Conservation (phyloP, 495 filamentous ascomycete species). For the Trichoderma orchidacearum region DNA sequence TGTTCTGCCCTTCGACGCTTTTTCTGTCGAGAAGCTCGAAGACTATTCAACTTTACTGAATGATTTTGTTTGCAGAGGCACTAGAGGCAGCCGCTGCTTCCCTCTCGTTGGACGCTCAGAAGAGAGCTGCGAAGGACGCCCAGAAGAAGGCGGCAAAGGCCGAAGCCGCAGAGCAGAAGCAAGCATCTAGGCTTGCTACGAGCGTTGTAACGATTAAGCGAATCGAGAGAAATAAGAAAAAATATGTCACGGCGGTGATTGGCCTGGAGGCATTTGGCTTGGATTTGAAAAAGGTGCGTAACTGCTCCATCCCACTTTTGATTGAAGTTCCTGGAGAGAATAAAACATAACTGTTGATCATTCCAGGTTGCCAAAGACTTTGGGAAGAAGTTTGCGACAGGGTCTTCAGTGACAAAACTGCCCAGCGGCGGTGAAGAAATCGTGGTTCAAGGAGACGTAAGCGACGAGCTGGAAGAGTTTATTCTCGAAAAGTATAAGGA, state of each 20-base stretch:
- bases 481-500: conserved; percentile 70
- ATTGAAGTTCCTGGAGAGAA: not conserved
- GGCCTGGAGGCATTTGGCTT: conserved; percentile 83
- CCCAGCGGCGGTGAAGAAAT: conserved; percentile 86
- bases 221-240: conserved; percentile 94
- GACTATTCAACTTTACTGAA: no score
- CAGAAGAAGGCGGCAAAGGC: conserved; percentile 84
- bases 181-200: conserved; percentile 59
- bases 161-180: conserved; percentile 64
- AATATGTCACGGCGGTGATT: conserved; percentile 81
- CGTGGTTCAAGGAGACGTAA: conserved; percentile 93
- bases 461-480: conserved; percentile 87
- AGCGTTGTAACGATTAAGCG: conserved; percentile 86
- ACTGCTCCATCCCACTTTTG: conserved; percentile 4
- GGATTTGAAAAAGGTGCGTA: conserved; percentile 72
- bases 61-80: conserved; percentile 58
- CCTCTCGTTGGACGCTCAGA: conserved; percentile 77
- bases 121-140: conserved; percentile 86
- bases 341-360: conserved; percentile 9
- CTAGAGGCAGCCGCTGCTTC: conserved; percentile 68
- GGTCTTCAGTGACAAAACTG: conserved; percentile 79
- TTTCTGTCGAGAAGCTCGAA: no score
- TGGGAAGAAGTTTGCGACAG: conserved; percentile 89
- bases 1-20: conserved; percentile 7
- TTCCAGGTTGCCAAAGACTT: conserved; percentile 55